Conservation (phyloP, 768 basidiomycete genomes). For the Leccinum pellstonianum region DNA sequence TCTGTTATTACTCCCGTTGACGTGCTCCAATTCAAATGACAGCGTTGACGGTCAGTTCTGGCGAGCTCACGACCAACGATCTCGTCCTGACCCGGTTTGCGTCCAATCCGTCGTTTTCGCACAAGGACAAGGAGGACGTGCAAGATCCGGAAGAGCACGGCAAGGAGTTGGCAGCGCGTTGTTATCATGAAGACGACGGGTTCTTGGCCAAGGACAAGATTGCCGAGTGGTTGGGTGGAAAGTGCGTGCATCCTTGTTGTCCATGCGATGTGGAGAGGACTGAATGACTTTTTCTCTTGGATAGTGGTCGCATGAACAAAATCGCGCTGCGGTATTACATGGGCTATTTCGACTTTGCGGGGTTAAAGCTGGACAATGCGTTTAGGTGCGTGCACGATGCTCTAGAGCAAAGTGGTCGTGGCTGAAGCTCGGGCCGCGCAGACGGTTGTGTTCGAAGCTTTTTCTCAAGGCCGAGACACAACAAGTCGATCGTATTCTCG, state of each 20-base stretch:
- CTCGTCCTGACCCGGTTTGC: conserved; percentile 44
- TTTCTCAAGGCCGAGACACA: conserved; percentile 96
- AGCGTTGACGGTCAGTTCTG: conserved; percentile 39
- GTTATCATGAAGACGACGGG: conserved; percentile 83
- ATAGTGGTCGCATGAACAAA: conserved; percentile 75
- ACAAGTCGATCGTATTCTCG: conserved; percentile 95
- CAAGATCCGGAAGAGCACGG: conserved; percentile 63
- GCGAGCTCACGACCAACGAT: conserved; percentile 57
- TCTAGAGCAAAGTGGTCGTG: neutral
- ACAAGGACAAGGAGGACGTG: conserved; percentile 55
- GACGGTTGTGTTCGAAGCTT: conserved; percentile 86
- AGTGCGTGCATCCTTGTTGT: conserved; percentile 54
- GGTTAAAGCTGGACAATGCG: conserved; percentile 79
- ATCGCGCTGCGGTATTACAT: conserved; percentile 78
- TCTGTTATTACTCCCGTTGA: conserved; percentile 16
- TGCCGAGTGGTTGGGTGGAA: conserved; percentile 92
- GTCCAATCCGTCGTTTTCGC: conserved; percentile 36
- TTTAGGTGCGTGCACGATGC: conserved; percentile 61
- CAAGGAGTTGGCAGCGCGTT: conserved; percentile 70
- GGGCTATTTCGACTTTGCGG: conserved; percentile 83
- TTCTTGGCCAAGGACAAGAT: conserved; percentile 85
- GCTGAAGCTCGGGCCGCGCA: conserved; percentile 26
- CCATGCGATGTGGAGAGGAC: neutral
- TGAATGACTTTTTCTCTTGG: conserved; percentile 1
- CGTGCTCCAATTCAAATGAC: conserved; percentile 6